A percentile compares a stretch with the other conserved stretches of the same genome.
Evolutionary conservation across 371 early-diverging fungal species (phyloP).

Genomic region (Mucor lusitanicus): DNA sequence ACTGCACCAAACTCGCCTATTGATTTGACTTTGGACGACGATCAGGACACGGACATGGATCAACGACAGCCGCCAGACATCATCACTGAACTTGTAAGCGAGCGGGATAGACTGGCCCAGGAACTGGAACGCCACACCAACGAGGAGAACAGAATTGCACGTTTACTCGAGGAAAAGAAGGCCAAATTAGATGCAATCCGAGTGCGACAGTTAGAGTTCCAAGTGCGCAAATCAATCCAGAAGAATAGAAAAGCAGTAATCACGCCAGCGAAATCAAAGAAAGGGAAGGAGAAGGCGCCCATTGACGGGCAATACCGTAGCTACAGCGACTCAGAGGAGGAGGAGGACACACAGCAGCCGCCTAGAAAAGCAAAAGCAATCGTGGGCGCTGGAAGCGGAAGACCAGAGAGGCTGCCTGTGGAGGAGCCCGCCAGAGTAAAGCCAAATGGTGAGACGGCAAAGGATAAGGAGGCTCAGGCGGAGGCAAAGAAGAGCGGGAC

Average conservation of each 20-base stretch:
- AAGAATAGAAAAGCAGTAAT: background rate
- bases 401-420: background rate
- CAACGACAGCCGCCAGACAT: background rate
- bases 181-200: background rate
- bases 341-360: background rate
- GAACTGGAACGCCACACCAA: background rate
- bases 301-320: background rate
- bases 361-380: background rate
- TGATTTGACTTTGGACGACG: background rate
- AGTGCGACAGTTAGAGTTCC: background rate
- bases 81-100: background rate
- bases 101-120: background rate
- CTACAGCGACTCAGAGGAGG: background rate
- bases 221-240: constrained; percentile 2
- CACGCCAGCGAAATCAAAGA: background rate
- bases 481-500: background rate
- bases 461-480: background rate
- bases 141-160: background rate
- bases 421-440: background rate
- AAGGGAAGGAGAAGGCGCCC: background rate
- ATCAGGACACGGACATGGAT: background rate
- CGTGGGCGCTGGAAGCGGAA: background rate
- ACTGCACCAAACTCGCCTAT: background rate
- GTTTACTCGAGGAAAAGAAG: background rate
- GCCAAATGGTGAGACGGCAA: background rate